phyloP scores from a whole-genome alignment of 345 rosid species.

The Clarkia xantiana region DNA sequence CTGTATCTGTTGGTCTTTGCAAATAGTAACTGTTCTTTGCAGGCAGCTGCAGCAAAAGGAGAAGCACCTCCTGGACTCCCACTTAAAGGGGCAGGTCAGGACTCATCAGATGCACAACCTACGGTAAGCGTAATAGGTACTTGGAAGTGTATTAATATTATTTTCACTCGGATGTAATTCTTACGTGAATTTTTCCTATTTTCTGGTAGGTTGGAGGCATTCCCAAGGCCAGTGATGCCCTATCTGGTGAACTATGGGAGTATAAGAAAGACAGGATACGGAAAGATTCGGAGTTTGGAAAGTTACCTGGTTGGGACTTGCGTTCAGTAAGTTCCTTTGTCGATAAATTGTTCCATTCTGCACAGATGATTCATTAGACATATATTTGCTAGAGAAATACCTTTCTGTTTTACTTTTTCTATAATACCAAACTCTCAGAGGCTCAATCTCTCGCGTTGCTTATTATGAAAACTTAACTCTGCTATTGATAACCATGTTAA shows the following conservation, averaged over 20 bases:
- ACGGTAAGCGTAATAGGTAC: slow-evolving; percentile 33
- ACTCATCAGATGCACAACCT: slow-evolving; percentile 80
- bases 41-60: slow-evolving; percentile 99
- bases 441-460: no score
- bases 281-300: slow-evolving; percentile 68
- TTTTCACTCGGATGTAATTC: no score
- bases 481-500: not conserved
- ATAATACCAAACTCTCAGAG: no score
- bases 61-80: slow-evolving; percentile 99
- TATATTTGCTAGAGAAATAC: no score
- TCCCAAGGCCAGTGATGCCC: slow-evolving; percentile 82
- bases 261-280: slow-evolving; percentile 78
- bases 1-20: not conserved
- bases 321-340: slow-evolving; percentile 66
- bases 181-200: not conserved
- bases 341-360: no score
- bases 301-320: slow-evolving; percentile 90
- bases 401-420: no score
- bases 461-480: no score
- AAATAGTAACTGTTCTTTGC: slow-evolving; percentile 10
- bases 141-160: not conserved
- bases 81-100: slow-evolving; percentile 93
- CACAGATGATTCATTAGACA: no score
- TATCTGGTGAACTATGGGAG: slow-evolving; percentile 94
- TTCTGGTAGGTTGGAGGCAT: slow-evolving; percentile 56